phyloP scores from a whole-genome alignment of 2,329 filamentous ascomycete genomes.

The Shiraia sp. region DNA sequence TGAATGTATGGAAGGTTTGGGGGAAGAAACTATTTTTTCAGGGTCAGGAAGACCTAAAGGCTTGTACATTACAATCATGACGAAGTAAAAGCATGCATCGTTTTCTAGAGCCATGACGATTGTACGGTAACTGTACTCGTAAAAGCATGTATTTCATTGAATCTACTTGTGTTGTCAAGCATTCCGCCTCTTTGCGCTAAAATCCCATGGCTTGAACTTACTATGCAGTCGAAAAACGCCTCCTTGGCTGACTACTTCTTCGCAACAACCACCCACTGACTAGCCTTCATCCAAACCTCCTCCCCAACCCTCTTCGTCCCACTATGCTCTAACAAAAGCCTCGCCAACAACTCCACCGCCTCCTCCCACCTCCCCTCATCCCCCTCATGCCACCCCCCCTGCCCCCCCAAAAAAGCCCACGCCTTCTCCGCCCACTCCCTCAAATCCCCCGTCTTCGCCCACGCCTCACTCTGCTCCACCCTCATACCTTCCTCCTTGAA shows the following conservation, averaged over 20 bases:
- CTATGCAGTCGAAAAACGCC: too few species aligned
- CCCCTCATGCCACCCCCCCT: conserved; percentile 27
- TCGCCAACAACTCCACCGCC: conserved; percentile 26
- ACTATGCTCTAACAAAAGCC: conserved; percentile 18
- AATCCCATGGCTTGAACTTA: too few species aligned
- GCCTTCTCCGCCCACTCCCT: conserved; percentile 30
- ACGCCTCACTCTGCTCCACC: conserved; percentile 30
- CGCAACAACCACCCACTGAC: conserved; percentile 35
- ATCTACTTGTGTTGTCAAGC: background rate
- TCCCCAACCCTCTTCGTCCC: conserved; percentile 26
- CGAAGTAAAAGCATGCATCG: conserved; percentile 1
- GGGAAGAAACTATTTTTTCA: conserved; percentile 3
- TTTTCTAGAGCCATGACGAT: background rate
- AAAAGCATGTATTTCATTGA: conserved; percentile 2
- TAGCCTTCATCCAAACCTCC: conserved; percentile 31
- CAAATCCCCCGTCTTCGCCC: conserved; percentile 20
- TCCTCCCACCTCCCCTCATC: conserved; percentile 36
- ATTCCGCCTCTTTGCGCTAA: too few species aligned
- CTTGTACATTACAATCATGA: conserved; percentile 2
- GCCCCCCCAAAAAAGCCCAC: conserved; percentile 35
- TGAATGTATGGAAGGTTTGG: conserved; percentile 1
- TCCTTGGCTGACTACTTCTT: conserved; percentile 27
- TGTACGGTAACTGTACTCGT: conserved; percentile 1
- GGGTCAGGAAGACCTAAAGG: background rate
- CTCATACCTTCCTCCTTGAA: conserved; percentile 26